Percentiles rank a stretch among this genome's conserved stretches.
Evolutionary conservation across 2,329 filamentous ascomycete genomes (phyloP).

Genomic region (Penicillium sp.): DNA sequence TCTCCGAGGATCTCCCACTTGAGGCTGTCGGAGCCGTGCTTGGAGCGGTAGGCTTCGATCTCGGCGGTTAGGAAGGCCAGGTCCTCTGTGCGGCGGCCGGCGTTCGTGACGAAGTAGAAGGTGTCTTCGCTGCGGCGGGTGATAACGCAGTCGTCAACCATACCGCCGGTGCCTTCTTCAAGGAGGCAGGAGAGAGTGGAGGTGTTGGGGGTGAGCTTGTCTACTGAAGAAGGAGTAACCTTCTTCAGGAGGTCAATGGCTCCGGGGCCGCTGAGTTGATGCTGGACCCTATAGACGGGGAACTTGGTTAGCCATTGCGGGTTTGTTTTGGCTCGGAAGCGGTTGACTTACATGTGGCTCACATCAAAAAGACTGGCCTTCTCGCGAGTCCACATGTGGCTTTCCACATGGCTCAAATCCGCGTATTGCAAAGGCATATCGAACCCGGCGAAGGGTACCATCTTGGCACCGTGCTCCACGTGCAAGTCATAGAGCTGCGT

Average conservation of each 20-base stretch:
- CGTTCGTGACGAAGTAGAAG: slow-evolving; percentile 96
- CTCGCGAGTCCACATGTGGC: slow-evolving; percentile 84
- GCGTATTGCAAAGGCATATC: slow-evolving; percentile 90
- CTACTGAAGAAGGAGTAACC: slow-evolving; percentile 75
- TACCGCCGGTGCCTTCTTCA: slow-evolving; percentile 77
- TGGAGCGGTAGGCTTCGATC: slow-evolving; percentile 60
- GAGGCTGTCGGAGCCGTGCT: slow-evolving; percentile 55
- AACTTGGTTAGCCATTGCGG: slow-evolving; percentile 15
- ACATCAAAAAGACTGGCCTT: slow-evolving; percentile 94
- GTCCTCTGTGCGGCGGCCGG: slow-evolving; percentile 87
- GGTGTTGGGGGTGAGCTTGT: slow-evolving; percentile 62
- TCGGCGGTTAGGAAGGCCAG: slow-evolving; percentile 71
- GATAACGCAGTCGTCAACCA: slow-evolving; percentile 91
- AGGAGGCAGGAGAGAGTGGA: slow-evolving; percentile 84
- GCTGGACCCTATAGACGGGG: slow-evolving; percentile 63
- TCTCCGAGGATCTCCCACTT: slow-evolving; percentile 69
- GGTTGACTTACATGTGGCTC: slow-evolving; percentile 74
- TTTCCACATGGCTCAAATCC: slow-evolving; percentile 73
- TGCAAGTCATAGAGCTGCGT: slow-evolving; percentile 80
- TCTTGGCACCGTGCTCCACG: slow-evolving; percentile 76
- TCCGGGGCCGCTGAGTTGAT: slow-evolving; percentile 76
- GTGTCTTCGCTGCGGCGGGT: slow-evolving; percentile 70
- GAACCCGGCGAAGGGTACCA: slow-evolving; percentile 95
- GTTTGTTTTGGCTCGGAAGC: neutral
- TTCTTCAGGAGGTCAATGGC: slow-evolving; percentile 78